phyloP scores from a whole-genome alignment of 331 rosid species.

The Cydonia oblonga region DNA sequence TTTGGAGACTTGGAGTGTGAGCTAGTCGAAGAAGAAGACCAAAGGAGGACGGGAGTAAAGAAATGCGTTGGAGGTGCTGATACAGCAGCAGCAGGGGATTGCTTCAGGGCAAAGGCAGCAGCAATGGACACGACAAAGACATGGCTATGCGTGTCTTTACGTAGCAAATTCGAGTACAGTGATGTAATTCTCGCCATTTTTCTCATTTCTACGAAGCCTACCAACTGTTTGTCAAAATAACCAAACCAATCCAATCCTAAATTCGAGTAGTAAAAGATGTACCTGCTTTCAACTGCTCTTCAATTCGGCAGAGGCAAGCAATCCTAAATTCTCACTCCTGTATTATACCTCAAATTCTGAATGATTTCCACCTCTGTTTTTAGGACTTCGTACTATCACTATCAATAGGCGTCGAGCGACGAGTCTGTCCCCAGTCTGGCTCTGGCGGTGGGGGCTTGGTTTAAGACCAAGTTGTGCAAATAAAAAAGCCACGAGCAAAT shows the following conservation, averaged over 20 bases:
- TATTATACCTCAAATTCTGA: not conserved
- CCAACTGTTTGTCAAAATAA: constrained; percentile 29
- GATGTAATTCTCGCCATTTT: constrained; percentile 32
- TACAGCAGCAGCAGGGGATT: constrained; percentile 1
- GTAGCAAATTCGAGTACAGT: constrained; percentile 15
- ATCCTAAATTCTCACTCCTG: not conserved
- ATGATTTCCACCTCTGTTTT: not conserved
- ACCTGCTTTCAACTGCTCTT: not conserved
- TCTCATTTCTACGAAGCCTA: not conserved
- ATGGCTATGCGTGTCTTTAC: not conserved
- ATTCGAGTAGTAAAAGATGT: not conserved
- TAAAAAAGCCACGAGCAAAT: not conserved
- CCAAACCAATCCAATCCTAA: constrained; percentile 17
- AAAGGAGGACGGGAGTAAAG: constrained; percentile 5
- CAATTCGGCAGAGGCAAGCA: not conserved
- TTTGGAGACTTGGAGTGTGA: constrained; percentile 7
- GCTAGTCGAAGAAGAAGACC: constrained; percentile 18
- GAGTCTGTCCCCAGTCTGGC: not conserved
- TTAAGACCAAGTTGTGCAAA: too few relatives aligned
- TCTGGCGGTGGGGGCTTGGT: not conserved
- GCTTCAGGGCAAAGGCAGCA: constrained; percentile 18
- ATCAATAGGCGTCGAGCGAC: not conserved
- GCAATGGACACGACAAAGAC: not conserved
- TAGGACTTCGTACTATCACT: not conserved
- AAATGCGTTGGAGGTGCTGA: constrained; percentile 7